Percentiles rank a stretch among this genome's conserved stretches.
phyloP scores from a whole-genome alignment of 2,329 filamentous ascomycete genomes.

The Cladosporium oxysporum region DNA sequence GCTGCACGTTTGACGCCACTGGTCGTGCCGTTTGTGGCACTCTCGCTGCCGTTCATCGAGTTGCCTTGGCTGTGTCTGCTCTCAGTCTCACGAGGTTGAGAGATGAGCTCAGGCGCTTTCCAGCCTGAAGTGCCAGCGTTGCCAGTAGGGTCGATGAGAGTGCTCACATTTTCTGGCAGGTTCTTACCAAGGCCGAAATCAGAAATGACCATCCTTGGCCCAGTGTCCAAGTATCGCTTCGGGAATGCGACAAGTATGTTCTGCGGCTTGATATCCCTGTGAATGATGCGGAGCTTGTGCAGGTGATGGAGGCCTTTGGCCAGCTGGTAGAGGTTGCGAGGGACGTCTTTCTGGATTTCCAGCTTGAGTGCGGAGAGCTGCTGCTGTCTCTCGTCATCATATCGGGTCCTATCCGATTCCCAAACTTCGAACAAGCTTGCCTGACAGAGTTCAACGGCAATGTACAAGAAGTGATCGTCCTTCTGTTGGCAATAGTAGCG shows the following conservation, averaged over 20 bases:
- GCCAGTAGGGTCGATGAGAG: constrained; percentile 89
- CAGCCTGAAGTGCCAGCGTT: constrained; percentile 94
- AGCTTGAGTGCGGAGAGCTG: constrained; percentile 62
- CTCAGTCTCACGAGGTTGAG: constrained; percentile 53
- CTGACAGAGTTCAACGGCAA: constrained; percentile 90
- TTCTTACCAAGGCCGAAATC: constrained; percentile 99
- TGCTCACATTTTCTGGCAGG: constrained; percentile 89
- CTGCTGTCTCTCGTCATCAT: constrained; percentile 40
- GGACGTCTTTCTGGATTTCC: constrained; percentile 73
- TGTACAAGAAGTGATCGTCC: constrained; percentile 89
- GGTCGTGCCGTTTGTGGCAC: constrained; percentile 48
- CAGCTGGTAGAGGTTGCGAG: constrained; percentile 82
- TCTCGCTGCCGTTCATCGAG: constrained; percentile 53
- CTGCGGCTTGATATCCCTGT: constrained; percentile 95
- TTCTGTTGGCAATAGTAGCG: constrained; percentile 93
- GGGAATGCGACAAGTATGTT: constrained; percentile 84
- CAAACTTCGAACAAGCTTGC: constrained; percentile 92
- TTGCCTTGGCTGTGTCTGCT: constrained; percentile 45
- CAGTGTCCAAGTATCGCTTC: constrained; percentile 62
- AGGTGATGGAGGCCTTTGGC: constrained; percentile 85
- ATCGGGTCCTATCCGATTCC: constrained; percentile 75
- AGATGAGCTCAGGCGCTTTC: constrained; percentile 90
- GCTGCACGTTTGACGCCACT: constrained; percentile 92
- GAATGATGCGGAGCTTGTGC: constrained; percentile 89
- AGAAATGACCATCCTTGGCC: constrained; percentile 86